A percentile compares a stretch with the other conserved stretches of the same genome.
Conservation (phyloP, 495 filamentous ascomycete species). For the Cercophora samala region DNA sequence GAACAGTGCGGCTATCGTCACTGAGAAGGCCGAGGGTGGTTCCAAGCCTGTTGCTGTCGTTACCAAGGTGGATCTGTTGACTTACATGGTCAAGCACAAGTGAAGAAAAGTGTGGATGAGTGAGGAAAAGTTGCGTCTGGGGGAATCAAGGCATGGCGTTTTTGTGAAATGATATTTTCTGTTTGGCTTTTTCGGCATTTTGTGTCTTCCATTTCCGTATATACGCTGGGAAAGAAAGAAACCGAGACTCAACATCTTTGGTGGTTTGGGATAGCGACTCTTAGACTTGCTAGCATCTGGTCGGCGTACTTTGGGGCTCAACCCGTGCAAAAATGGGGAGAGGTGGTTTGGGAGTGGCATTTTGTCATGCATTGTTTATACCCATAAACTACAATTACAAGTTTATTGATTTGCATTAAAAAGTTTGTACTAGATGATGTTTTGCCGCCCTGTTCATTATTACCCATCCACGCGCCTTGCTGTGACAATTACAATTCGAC, state of each 20-base stretch:
- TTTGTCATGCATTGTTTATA: conserved; percentile 17
- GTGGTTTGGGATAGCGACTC: conserved; percentile 5
- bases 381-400: conserved; percentile 8
- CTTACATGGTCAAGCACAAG: conserved; percentile 81
- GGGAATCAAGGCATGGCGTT: conserved; percentile 3
- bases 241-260: conserved; percentile 29
- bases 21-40: conserved; percentile 59
- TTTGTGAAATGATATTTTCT: conserved; percentile 10
- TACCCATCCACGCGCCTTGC: not conserved
- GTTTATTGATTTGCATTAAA: conserved; percentile 5
- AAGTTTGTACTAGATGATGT: not conserved
- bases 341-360: conserved; percentile 10
- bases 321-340: conserved; percentile 29
- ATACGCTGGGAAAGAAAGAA: conserved; percentile 1
- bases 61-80: conserved; percentile 92
- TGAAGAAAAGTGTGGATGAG: conserved; percentile 2
- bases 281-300: conserved; percentile 6
- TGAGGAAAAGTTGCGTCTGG: conserved; percentile 6
- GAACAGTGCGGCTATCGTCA: conserved; percentile 94
- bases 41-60: conserved; percentile 78
- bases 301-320: conserved; percentile 23
- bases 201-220: not conserved
- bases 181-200: conserved; percentile 4
- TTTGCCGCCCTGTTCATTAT: conserved; percentile 7
- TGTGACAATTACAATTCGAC: conserved; percentile 8